phyloP scores from a whole-genome alignment of 768 basidiomycete genomes.

The Dendrothele bispora region DNA sequence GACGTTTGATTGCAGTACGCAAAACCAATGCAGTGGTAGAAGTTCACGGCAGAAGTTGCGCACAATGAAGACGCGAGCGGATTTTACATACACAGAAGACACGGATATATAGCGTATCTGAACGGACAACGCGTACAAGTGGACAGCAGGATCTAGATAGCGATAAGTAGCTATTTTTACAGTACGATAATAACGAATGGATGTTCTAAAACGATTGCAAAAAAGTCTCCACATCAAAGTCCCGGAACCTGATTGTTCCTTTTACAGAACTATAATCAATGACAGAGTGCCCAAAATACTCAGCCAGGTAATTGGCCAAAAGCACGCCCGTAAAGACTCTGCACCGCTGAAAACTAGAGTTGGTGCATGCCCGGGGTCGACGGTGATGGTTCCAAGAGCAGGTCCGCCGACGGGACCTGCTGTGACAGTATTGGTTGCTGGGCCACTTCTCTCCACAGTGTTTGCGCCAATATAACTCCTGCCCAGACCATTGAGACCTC shows the following conservation, averaged over 20 bases:
- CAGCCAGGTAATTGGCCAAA: too few relatives aligned
- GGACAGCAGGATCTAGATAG: too few relatives aligned
- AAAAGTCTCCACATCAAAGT: not conserved
- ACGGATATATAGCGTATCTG: too few relatives aligned
- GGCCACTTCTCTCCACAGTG: conserved; percentile 27
- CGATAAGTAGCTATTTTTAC: too few relatives aligned
- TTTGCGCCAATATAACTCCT: conserved; percentile 46
- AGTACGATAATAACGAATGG: not conserved
- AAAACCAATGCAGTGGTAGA: too few relatives aligned
- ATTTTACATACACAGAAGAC: too few relatives aligned
- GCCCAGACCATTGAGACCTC: conserved; percentile 44
- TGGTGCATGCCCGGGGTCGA: conserved; percentile 5
- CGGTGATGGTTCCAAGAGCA: conserved; percentile 5
- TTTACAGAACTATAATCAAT: not conserved
- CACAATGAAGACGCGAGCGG: too few relatives aligned
- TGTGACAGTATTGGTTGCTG: conserved; percentile 8
- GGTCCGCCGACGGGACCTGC: conserved; percentile 5
- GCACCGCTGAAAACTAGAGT: conserved; percentile 1
- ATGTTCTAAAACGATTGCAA: not conserved
- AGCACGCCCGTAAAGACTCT: too few relatives aligned
- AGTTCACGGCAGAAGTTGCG: too few relatives aligned
- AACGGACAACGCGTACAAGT: too few relatives aligned
- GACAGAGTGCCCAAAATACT: not conserved
- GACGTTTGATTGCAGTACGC: too few relatives aligned
- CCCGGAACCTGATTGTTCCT: not conserved